Conservation (phyloP, 2,329 filamentous ascomycete species). For the Ceratocystis ficicola region DNA sequence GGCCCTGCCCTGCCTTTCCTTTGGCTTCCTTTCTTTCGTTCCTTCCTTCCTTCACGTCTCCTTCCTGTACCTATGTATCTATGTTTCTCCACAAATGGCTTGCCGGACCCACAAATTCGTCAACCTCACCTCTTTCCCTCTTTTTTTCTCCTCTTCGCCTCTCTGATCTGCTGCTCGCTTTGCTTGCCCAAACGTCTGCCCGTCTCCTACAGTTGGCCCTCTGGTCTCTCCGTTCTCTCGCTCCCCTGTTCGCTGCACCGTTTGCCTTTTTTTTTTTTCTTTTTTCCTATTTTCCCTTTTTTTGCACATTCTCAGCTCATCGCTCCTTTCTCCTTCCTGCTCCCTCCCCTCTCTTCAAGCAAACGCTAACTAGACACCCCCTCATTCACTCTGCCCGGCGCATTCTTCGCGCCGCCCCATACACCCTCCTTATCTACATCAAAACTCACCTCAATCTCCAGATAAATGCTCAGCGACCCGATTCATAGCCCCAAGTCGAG, state of each 20-base stretch:
- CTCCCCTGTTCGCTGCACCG: neutral
- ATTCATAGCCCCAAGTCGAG: neutral
- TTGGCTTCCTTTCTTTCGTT: neutral
- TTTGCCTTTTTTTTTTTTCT: neutral
- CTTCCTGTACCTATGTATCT: too few species aligned
- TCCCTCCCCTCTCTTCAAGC: neutral
- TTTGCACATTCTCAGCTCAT: too few species aligned
- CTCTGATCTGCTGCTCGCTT: neutral
- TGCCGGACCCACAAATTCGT: neutral
- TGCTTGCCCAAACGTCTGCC: too few species aligned
- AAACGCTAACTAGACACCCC: neutral
- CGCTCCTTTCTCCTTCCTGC: neutral
- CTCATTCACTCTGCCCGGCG: neutral
- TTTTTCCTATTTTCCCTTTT: too few species aligned
- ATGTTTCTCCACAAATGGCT: neutral
- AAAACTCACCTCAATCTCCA: neutral
- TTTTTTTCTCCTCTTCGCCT: neutral
- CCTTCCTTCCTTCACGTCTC: too few species aligned
- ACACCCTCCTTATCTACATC: conserved; percentile 2
- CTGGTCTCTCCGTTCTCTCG: neutral
- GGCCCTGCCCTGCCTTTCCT: neutral
- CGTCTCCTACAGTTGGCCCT: neutral
- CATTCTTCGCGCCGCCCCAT: conserved; percentile 14
- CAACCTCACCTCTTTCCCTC: conserved; percentile 10
- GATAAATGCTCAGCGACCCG: neutral